Base-by-base conservation (phyloP, 139 green algal genomes). In the Micractinium sp. region DNA sequence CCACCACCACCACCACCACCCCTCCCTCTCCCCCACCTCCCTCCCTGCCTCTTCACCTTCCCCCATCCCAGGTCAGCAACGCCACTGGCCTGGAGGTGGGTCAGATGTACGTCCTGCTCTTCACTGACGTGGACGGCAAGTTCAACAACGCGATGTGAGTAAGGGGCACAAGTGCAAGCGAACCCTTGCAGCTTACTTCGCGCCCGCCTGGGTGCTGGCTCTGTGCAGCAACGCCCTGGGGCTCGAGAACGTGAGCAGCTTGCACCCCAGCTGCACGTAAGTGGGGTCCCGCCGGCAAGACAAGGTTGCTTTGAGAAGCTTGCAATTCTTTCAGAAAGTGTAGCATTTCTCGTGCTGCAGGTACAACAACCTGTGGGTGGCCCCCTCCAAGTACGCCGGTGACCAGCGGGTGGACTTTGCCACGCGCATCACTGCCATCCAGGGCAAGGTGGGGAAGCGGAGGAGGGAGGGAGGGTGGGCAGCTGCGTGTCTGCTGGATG, bases 361-460 rank as follows among this genome's bases (percentile, higher is more conserved):
- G 80, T 85, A 73, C 71, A 56, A 85, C 80, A 73, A 85, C 53
- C 14, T 41, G 53, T 85, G 53, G 31, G n/a, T 53, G 3, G 80
- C 80, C 9, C 78, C 78, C 0, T 13, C 39, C 23, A 27, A 63
- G 78, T 83, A 83, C 39, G 39, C 35, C 23, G 39, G 39, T 38
- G 12, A 35, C 18, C 20, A 27, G 27, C 78, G 78, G 2, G 78
- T 83, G 47, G 71, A 85, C 47, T 35, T 85, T 31, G 71, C 53
- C 80, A 85, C 80, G 14, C 71, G 41, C 19, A 18, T 85, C 29
- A 31, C 39, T 13, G 80, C 80, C 53, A 73, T 85, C 29, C 80
- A 60, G 31, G 80, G 80, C 25, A 73, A 73, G 25, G 80, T 85
- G 53, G 3, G 80, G 5, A 9, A 56, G 47, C 9, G 47, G 9